Conservation (phyloP, 2,329 filamentous ascomycete genomes). For the Diaporthe vaccinii region DNA sequence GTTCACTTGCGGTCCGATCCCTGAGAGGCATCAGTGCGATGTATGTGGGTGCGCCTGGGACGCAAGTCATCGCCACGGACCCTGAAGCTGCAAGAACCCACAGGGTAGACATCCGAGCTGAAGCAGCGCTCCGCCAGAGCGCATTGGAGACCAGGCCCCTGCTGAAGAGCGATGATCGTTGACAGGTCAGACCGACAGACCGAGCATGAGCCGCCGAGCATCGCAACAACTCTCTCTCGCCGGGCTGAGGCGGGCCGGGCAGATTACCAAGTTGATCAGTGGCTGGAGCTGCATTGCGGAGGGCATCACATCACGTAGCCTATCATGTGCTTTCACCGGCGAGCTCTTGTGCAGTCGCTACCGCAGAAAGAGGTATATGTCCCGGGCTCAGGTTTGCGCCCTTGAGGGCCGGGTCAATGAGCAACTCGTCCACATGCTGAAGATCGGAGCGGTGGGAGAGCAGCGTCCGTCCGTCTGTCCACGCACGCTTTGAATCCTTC, state of each 20-base stretch:
- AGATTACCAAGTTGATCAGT: constrained; percentile 21
- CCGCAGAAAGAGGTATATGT: constrained; percentile 16
- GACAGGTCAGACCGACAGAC: constrained; percentile 17
- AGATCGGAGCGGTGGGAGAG: not conserved
- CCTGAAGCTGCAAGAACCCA: not conserved
- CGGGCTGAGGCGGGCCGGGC: constrained; percentile 10
- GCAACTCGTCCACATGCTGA: constrained; percentile 4
- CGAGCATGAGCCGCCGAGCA: constrained; percentile 26
- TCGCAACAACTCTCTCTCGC: constrained; percentile 19
- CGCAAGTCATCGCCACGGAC: constrained; percentile 14
- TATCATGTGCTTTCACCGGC: constrained; percentile 9
- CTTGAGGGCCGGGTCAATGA: not conserved
- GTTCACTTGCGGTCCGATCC: not conserved
- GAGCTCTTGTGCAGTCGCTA: constrained; percentile 21
- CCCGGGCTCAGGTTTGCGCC: constrained; percentile 31
- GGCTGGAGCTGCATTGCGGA: constrained; percentile 14
- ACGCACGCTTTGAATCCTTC: not conserved
- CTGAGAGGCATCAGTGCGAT: not conserved
- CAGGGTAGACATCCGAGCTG: not conserved
- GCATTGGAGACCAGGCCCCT: not conserved
- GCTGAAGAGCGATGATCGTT: not conserved
- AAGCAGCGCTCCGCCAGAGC: not conserved
- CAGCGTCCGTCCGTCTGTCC: not conserved
- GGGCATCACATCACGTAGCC: constrained; percentile 18
- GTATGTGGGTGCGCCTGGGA: not conserved